These are phyloP conservation scores for Verticillium nubilum DNA, from an alignment of 2,329 filamentous ascomycete genomes.

Conservation along the genomic window DNA sequence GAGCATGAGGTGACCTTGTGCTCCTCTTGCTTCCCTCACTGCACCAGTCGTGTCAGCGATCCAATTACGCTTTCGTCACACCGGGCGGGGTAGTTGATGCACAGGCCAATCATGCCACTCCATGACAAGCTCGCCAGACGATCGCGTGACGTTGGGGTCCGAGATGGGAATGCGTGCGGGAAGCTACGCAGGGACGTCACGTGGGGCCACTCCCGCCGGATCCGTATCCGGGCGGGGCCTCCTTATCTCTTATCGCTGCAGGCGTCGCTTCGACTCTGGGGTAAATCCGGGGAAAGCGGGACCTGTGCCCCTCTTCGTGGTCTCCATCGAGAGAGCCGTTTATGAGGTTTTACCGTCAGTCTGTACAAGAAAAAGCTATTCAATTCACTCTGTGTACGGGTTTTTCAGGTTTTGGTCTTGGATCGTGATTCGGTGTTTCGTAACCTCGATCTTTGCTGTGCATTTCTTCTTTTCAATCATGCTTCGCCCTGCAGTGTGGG, in stretches of 20 bases:
- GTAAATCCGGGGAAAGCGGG: slow-evolving; percentile 25
- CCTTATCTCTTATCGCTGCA: neutral
- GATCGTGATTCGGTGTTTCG: too few species aligned
- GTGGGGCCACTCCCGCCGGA: neutral
- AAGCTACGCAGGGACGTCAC: slow-evolving; percentile 1
- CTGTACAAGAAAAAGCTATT: too few species aligned
- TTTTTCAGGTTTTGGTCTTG: too few species aligned
- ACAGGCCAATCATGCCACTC: slow-evolving; percentile 3
- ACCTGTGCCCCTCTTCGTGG: neutral
- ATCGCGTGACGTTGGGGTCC: slow-evolving; percentile 7
- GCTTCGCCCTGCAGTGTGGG: too few species aligned
- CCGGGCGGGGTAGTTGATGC: slow-evolving; percentile 35
- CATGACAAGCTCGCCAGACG: slow-evolving; percentile 3
- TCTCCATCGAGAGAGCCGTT: too few species aligned
- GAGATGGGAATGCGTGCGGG: neutral
- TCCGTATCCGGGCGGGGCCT: neutral
- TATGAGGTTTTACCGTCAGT: too few species aligned
- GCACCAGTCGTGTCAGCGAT: slow-evolving; percentile 14
- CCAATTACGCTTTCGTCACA: slow-evolving; percentile 30
- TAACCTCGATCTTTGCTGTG: too few species aligned
- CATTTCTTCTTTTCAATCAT: too few species aligned
- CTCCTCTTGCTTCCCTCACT: neutral
- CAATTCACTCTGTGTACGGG: too few species aligned
- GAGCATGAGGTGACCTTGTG: neutral
- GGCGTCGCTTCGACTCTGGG: slow-evolving; percentile 9